These are phyloP conservation scores for Geotrichum cucujoidarum DNA, from an alignment of 1,139 yeast species.

Conservation along the genomic window DNA sequence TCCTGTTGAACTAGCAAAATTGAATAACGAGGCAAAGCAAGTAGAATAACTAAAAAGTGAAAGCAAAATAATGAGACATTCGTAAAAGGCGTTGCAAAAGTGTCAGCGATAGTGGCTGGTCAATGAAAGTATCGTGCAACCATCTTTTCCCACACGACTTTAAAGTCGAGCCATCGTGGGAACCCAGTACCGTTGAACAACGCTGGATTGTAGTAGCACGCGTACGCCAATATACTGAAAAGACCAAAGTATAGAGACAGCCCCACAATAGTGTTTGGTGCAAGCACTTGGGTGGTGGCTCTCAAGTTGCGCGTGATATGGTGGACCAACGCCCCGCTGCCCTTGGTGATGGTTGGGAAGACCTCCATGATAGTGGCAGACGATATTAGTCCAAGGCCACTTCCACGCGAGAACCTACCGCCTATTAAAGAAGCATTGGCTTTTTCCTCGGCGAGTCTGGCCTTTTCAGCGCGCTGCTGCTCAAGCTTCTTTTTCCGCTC, in stretches of 20 bases:
- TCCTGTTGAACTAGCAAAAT: too few species aligned
- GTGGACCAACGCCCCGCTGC: slow-evolving; percentile 7
- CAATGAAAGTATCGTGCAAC: slow-evolving; percentile 13
- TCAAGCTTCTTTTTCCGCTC: slow-evolving; percentile 1
- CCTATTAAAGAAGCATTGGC: background rate
- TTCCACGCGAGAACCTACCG: background rate
- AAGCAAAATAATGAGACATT: too few species aligned
- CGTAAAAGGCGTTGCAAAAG: too few species aligned
- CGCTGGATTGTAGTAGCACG: slow-evolving; percentile 7
- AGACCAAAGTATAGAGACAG: slow-evolving; percentile 23
- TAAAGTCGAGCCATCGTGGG: slow-evolving; percentile 2
- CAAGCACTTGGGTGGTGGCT: slow-evolving; percentile 2
- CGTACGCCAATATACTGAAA: slow-evolving; percentile 20
- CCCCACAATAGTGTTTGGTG: slow-evolving; percentile 17
- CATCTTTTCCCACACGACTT: slow-evolving; percentile 13
- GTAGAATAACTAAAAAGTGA: too few species aligned
- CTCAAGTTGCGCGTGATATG: slow-evolving; percentile 8
- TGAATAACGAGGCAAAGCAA: too few species aligned
- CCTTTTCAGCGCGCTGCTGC: background rate
- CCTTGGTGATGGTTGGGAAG: slow-evolving; percentile 3
- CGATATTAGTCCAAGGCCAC: slow-evolving; percentile 6
- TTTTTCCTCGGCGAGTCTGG: background rate
- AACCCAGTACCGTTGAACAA: background rate
- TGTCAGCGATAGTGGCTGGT: too few species aligned
- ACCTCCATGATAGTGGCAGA: slow-evolving; percentile 6